Evolutionary conservation across 306 rosid species (phyloP).

Genomic region (Prunus armeniaca): DNA sequence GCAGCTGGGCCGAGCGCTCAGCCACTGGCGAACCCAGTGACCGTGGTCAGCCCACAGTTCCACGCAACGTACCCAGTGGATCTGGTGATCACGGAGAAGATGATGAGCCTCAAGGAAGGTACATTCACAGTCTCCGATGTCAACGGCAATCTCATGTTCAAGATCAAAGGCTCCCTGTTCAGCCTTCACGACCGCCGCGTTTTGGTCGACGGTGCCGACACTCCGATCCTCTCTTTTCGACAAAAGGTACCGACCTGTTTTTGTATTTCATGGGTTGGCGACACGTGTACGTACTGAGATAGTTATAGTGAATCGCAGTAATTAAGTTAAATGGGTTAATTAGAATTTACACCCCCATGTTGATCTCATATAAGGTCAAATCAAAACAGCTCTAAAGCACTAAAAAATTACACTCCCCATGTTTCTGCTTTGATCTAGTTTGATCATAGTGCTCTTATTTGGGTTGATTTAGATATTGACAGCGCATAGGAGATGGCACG

Average conservation of each 20-base stretch:
- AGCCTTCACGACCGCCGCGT: slow-evolving; percentile 38
- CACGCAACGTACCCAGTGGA: slow-evolving; percentile 32
- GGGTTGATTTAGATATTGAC: slow-evolving; percentile 24
- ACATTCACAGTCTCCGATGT: slow-evolving; percentile 32
- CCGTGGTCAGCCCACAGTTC: slow-evolving; percentile 32
- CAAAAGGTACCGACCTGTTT: slow-evolving; percentile 22
- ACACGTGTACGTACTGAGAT: no score
- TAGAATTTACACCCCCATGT: no score
- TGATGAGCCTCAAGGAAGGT: slow-evolving; percentile 32
- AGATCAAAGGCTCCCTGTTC: slow-evolving; percentile 38
- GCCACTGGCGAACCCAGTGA: slow-evolving; percentile 18
- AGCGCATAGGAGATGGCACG: slow-evolving; percentile 46
- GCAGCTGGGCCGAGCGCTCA: slow-evolving; percentile 8
- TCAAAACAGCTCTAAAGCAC: no score
- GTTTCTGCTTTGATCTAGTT: no score
- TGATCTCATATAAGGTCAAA: no score
- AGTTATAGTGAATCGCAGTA: no score
- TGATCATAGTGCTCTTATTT: no score
- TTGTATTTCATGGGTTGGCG: no score
- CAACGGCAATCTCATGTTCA: slow-evolving; percentile 39
- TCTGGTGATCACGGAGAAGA: slow-evolving; percentile 24
- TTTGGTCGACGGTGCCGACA: slow-evolving; percentile 30
- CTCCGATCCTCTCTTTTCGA: slow-evolving; percentile 30
- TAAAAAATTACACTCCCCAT: no score
- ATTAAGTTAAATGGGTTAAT: no score